Base-by-base conservation (phyloP, 2,329 filamentous ascomycete species). In the Trichoderma semiorbis region DNA sequence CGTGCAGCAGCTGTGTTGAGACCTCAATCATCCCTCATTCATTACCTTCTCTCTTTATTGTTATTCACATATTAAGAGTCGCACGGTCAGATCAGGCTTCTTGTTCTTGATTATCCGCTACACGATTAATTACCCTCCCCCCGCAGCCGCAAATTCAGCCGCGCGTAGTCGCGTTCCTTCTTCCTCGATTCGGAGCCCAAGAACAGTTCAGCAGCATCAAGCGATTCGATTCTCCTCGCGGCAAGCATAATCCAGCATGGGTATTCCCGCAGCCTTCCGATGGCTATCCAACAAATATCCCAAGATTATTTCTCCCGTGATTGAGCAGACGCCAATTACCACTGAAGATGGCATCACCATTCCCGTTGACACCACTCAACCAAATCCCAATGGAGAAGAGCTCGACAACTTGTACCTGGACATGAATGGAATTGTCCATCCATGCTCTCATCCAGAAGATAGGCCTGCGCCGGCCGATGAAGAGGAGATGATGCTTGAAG, bases 381-480 rank as follows among this genome's bases (percentile, higher is more conserved):
- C 93, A 7, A 99, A 99, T 79, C 97, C 97, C 3, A 99, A 99
- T 83, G 94, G 94, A 80, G 95, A 98, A 83, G 96, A 99, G 82
- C 93, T 97, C 78, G 95, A 99, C 84, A 99, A 99, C 78, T 86
- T 99, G 7, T 99, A 99, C 79, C 89, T 99, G 74, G 96, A 99
- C 79, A 98, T 99, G 95, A 99, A 99, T 82, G 97, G 96, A 80
- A 99, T 99, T 76, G 96, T 99, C 47, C 96, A 99, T 85, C 97
- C 97, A 36, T 99, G 96, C 84, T 97, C 95, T 61, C 96, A 99
- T 83, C 96, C 96, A 0, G 96, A 99, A 81, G 95, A 98, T 78
- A 90, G 90, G 74, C 94, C 96, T 2, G 90, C 96, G 5, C 96
- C 96, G 12, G 92, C 92, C 78, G 95, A 96, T 73, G 96, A 99